Conservation (phyloP, 176 grass and related monocot species). For the Oryza meyeriana region DNA sequence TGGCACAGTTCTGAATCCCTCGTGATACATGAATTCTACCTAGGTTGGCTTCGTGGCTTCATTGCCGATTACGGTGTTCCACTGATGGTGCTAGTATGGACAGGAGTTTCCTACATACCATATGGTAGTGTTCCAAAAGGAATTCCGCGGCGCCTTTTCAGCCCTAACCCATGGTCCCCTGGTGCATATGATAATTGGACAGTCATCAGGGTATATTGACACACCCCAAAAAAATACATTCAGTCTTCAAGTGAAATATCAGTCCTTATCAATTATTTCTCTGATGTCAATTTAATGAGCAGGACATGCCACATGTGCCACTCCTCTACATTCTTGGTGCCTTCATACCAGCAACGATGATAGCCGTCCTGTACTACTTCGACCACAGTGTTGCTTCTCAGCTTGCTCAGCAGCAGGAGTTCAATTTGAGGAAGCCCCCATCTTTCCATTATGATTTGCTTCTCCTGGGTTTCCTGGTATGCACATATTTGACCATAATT, state of each 20-base stretch:
- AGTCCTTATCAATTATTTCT: slow-evolving; percentile 6
- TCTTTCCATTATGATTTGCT: slow-evolving; percentile 98
- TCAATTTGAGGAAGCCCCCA: slow-evolving; percentile 95
- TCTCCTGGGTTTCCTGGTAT: slow-evolving; percentile 96
- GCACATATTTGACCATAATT: slow-evolving; percentile 20
- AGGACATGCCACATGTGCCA: slow-evolving; percentile 93
- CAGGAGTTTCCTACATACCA: slow-evolving; percentile 91
- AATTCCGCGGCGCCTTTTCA: slow-evolving; percentile 91
- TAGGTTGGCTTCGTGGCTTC: slow-evolving; percentile 90
- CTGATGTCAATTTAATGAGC: slow-evolving; percentile 24
- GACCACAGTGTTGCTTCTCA: slow-evolving; percentile 99
- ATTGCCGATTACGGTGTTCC: slow-evolving; percentile 96
- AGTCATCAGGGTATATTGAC: slow-evolving; percentile 62
- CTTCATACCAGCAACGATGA: slow-evolving; percentile 99
- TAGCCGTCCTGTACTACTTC: slow-evolving; percentile 95
- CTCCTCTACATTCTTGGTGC: slow-evolving; percentile 89
- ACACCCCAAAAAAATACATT: neutral
- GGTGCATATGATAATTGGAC: slow-evolving; percentile 98
- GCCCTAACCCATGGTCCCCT: slow-evolving; percentile 97
- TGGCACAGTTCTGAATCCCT: neutral
- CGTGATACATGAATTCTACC: slow-evolving; percentile 14
- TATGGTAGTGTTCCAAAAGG: slow-evolving; percentile 65
- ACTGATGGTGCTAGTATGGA: slow-evolving; percentile 95
- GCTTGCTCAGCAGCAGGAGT: slow-evolving; percentile 93
- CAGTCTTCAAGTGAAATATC: slow-evolving; percentile 5